A percentile compares a stretch with the other conserved stretches of the same genome.
Evolutionary conservation across 768 basidiomycete genomes (phyloP).

Genomic region (Pisolithus microcarpus): DNA sequence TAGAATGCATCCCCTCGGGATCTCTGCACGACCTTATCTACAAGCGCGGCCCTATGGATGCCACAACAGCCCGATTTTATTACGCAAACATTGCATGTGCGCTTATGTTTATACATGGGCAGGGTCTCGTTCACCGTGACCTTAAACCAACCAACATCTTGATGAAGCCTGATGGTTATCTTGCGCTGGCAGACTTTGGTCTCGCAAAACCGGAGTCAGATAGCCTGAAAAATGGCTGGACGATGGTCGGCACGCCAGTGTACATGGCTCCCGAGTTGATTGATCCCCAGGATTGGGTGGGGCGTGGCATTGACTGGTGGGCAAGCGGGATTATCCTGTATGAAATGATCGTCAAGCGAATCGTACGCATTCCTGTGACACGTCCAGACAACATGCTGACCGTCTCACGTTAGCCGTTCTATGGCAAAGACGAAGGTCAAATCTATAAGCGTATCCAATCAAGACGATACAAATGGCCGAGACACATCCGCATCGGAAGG

Average conservation of each 20-base stretch:
- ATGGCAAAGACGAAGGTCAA: slow-evolving; percentile 19
- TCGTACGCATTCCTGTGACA: slow-evolving; percentile 18
- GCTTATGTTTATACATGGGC: slow-evolving; percentile 38
- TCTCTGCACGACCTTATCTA: slow-evolving; percentile 35
- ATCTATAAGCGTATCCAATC: slow-evolving; percentile 23
- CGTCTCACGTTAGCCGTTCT: slow-evolving; percentile 16
- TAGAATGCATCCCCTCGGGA: slow-evolving; percentile 44
- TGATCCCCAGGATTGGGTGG: slow-evolving; percentile 16
- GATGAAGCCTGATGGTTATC: slow-evolving; percentile 49
- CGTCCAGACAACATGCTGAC: not conserved
- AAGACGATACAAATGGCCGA: slow-evolving; percentile 35
- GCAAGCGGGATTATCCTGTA: slow-evolving; percentile 43
- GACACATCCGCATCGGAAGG: slow-evolving; percentile 27
- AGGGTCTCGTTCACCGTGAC: slow-evolving; percentile 46
- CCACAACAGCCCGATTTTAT: slow-evolving; percentile 40
- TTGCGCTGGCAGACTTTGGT: slow-evolving; percentile 49
- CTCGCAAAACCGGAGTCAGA: slow-evolving; percentile 19
- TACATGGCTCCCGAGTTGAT: slow-evolving; percentile 47
- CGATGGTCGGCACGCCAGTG: slow-evolving; percentile 34
- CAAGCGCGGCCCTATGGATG: slow-evolving; percentile 25
- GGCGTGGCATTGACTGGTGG: slow-evolving; percentile 47
- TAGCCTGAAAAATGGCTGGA: slow-evolving; percentile 26
- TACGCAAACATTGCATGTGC: slow-evolving; percentile 47
- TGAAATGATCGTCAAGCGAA: slow-evolving; percentile 41
- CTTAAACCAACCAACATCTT: slow-evolving; percentile 55